Percentiles rank a stretch among this genome's conserved stretches.
Conservation (phyloP, 2,329 filamentous ascomycete genomes). For the Scedosporium minutisporum region DNA sequence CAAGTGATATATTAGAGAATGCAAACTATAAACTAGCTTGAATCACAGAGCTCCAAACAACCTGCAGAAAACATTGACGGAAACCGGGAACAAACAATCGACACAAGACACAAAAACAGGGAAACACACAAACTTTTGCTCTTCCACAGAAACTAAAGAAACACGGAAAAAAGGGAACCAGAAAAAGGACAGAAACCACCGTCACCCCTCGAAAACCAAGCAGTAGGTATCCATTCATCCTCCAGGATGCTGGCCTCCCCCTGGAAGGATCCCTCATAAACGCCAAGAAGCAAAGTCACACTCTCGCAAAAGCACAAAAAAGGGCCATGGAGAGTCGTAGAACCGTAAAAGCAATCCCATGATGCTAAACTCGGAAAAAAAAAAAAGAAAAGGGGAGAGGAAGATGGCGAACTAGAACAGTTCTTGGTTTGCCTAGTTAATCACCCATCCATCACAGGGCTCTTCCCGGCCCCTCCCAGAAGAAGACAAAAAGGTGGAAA, state of each 20-base stretch:
- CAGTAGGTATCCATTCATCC: neutral
- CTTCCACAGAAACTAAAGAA: neutral
- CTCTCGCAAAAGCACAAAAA: neutral
- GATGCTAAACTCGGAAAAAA: too few species aligned
- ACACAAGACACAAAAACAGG: neutral
- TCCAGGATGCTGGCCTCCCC: constrained; percentile 1
- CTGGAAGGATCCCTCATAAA: neutral
- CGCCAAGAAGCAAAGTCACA: neutral
- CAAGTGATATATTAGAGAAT: neutral
- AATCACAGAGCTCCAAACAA: neutral
- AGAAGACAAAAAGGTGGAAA: neutral
- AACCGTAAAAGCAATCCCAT: too few species aligned
- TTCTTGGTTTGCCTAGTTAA: neutral
- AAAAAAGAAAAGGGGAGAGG: neutral
- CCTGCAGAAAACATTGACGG: neutral
- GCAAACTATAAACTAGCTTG: neutral
- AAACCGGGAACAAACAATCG: neutral
- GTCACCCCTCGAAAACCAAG: neutral
- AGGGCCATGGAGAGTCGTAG: too few species aligned
- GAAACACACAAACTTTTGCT: constrained; percentile 3
- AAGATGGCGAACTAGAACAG: neutral
- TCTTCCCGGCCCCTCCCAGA: neutral
- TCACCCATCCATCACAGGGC: too few species aligned
- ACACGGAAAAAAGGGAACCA: neutral
- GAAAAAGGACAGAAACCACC: neutral